Evolutionary conservation across 495 filamentous ascomycete species (phyloP).

Genomic region (Neurospora sp.): DNA sequence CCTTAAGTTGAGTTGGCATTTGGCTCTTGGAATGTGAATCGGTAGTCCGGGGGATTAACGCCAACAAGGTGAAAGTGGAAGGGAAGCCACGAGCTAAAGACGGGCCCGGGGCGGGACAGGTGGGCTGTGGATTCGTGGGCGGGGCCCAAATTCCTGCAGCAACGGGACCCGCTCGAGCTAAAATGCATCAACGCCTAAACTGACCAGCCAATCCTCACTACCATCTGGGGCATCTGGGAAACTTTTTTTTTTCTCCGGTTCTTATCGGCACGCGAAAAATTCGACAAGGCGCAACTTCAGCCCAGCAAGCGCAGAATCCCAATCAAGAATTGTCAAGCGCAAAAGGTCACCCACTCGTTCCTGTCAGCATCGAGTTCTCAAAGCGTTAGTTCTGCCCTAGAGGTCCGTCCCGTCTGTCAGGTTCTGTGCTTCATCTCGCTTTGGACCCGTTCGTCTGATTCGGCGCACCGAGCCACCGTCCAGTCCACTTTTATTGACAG

Average conservation of each 20-base stretch:
- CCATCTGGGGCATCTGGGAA: slow-evolving; percentile 1
- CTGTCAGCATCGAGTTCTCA: not conserved
- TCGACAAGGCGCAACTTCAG: not conserved
- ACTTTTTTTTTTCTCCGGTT: slow-evolving; percentile 2
- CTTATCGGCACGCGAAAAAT: not conserved
- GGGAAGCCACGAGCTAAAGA: slow-evolving; percentile 7
- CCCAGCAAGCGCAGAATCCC: not conserved
- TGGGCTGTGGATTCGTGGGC: not conserved
- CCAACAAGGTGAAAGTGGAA: not conserved
- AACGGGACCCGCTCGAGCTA: slow-evolving; percentile 4
- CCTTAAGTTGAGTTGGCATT: not conserved
- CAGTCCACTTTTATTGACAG: not conserved
- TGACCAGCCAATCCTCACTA: slow-evolving; percentile 4
- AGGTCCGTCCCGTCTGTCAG: not conserved
- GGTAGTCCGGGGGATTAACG: not conserved
- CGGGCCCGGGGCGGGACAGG: not conserved
- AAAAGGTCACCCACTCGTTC: not conserved
- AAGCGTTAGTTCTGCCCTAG: not conserved
- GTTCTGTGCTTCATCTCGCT: not conserved
- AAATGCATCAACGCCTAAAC: slow-evolving; percentile 13
- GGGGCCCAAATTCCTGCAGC: not conserved
- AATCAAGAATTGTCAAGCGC: not conserved
- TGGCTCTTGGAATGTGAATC: not conserved
- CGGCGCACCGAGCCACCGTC: not conserved
- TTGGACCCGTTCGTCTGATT: not conserved